Evolutionary conservation across 225 moss, liverwort and hornwort species (phyloP), one percentile per base, ranked within the genome.

Genomic region (Pleurozium schreberi): DNA sequence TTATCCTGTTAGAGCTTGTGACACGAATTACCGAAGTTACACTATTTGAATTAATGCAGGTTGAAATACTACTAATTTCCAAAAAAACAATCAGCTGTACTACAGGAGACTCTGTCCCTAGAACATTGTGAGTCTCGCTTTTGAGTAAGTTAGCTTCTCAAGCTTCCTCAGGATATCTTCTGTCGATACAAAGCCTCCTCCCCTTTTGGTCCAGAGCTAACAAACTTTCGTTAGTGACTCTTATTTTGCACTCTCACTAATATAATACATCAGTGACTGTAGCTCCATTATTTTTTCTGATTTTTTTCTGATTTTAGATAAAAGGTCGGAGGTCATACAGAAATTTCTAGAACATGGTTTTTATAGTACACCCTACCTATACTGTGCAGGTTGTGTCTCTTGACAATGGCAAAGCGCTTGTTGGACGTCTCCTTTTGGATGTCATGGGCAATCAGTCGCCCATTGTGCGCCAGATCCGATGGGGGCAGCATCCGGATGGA

Each of bases 401-500:
- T 26, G 99, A 99, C 84, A 95, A 93, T 85, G 91, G 92, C 27
- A 91, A 90, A 75, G 80, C 89, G 18, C 82, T 99, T 34, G 94
- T 95, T 59, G 92, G 96, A 69, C 93, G 99, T 14, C 95, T 99
- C 20, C 83, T 99, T 75, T 92, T 99, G 42, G 99, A 99, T 77
- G 95, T 93, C 36, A 99, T 99, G 99, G 99, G 97, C 84, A 97
- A 97, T 84, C 93, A 95, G 78, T 99, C 99, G 38, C 99, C 99
- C 21, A 94, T 97, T 55, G 99, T 97, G 55, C 93, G 97, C 38
- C 99, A 97, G 96, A 91, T 97, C n/a, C 89, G 97, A 81, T 97
- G 97, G 97, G 99, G 97, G 38, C 96, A 96, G 89, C 95, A 92
- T 62, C 97, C 99, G 9, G 97, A 99, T 91, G 99, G 99, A 30